Conservation (phyloP, 2,329 filamentous ascomycete genomes). For the Monilinia laxa region DNA sequence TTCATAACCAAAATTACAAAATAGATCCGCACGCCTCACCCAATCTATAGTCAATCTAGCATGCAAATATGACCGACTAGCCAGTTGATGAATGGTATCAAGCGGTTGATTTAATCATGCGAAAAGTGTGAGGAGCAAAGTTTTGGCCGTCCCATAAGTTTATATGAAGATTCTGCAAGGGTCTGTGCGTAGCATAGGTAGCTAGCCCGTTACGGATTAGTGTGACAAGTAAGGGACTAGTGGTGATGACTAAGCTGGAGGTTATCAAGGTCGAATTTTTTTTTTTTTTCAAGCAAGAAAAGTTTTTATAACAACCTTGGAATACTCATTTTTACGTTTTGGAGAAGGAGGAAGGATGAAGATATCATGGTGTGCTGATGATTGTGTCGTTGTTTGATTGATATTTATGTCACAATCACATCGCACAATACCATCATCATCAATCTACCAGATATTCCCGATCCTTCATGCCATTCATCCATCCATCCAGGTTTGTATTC, state of each 20-base stretch:
- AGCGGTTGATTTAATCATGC: slow-evolving; percentile 39
- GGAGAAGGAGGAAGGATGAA: not conserved
- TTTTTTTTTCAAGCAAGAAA: not conserved
- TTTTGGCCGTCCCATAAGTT: not conserved
- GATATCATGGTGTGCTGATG: not conserved
- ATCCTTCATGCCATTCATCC: not conserved
- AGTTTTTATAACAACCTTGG: fast-evolving
- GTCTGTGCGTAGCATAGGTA: not conserved
- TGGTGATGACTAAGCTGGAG: slow-evolving; percentile 12
- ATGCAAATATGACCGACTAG: slow-evolving; percentile 39
- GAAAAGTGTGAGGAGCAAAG: slow-evolving; percentile 30
- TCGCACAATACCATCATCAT: not conserved
- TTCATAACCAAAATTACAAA: not conserved
- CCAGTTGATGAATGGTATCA: slow-evolving; percentile 34
- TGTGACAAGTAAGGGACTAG: not conserved
- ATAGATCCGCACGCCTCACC: slow-evolving; percentile 17
- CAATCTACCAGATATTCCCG: not conserved
- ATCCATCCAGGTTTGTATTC: not conserved
- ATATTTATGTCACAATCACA: too few species aligned
- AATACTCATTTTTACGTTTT: not conserved
- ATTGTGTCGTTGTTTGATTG: not conserved
- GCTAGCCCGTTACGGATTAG: not conserved
- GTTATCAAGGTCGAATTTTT: not conserved
- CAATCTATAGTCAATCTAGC: slow-evolving; percentile 31
- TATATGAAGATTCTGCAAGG: not conserved